Base-by-base conservation (phyloP, 805 yeast species). In the Schwanniomyces polymorphus region DNA sequence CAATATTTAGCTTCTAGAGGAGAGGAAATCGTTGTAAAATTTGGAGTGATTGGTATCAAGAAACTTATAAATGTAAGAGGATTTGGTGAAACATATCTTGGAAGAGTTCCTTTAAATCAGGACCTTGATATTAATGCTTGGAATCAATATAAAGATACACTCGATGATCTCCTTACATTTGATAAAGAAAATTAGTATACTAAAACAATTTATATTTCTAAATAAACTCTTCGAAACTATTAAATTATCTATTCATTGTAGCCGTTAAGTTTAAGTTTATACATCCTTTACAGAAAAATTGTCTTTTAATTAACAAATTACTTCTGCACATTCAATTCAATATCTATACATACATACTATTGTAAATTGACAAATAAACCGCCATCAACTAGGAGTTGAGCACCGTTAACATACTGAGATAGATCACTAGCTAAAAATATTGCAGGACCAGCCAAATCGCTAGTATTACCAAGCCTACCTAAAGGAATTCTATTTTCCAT, bases 1-100 rank as follows among this genome's bases (percentile, higher is more conserved):
- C 84, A 79, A 59, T 58, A 62, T 44, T 52, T 64, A 27, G 73
- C 70, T 26, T 66, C 79, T 9, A 67, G 75, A 50, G 81, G 73
- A 25, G 84, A 79, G 53, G 75, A 69, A 44, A 58, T 74, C 40
- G 72, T 76, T 35, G 75, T 64, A 28, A 61, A 60, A 38, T 61
- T 62, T 42, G 79, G 79, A 23, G 77, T 79, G 26, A 63, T 76
- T 44, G 81, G 82, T 27, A 68, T 77, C 52, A 79, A 79, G 60
- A 72, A 70, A 54, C 70, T 69, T 25, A 68, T 76, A 45, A 55
- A 53, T 52, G 63, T 52, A 53, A 67, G 55, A 65, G 82, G 56
- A 42, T 52, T 75, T 48, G 82, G 81, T 35, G 76, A 71, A 47
- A 67, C 70, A 28, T 63, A 68, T 43, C 56, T 71, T 7, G 79